Conservation (phyloP, 1,139 yeast species). For the Taphrina deformans region DNA sequence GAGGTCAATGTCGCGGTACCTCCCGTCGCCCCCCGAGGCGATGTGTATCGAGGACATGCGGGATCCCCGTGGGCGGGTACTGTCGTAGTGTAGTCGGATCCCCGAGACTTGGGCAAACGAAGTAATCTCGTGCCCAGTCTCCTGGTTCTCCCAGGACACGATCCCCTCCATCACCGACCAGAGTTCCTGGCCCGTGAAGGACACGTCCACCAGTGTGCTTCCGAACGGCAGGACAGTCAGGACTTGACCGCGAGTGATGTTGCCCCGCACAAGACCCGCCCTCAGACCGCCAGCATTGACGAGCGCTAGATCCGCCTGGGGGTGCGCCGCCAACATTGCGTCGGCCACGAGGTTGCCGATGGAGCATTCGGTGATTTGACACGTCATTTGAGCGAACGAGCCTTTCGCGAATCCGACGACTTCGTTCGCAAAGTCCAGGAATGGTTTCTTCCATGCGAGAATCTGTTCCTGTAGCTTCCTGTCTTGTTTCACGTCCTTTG, state of each 20-base stretch:
- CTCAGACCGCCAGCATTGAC: slow-evolving; percentile 31
- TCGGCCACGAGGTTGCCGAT: slow-evolving; percentile 30
- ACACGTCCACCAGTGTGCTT: slow-evolving; percentile 20
- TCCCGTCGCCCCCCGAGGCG: neutral
- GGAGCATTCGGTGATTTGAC: slow-evolving; percentile 29
- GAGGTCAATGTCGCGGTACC: neutral
- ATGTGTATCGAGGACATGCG: slow-evolving; percentile 15
- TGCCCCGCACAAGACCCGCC: slow-evolving; percentile 22
- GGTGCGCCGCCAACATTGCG: slow-evolving; percentile 30
- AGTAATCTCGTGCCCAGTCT: slow-evolving; percentile 29
- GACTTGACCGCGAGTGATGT: slow-evolving; percentile 29
- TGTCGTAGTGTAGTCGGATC: slow-evolving; percentile 9
- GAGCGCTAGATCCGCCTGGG: slow-evolving; percentile 13
- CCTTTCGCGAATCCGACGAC: slow-evolving; percentile 30
- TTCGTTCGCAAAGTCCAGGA: slow-evolving; percentile 15
- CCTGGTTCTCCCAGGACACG: slow-evolving; percentile 26
- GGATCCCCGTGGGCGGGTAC: slow-evolving; percentile 12
- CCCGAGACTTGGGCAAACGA: slow-evolving; percentile 28
- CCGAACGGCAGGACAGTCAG: slow-evolving; percentile 30
- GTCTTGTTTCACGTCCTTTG: neutral
- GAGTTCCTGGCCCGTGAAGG: slow-evolving; percentile 20
- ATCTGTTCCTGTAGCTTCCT: slow-evolving; percentile 1
- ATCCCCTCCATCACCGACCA: slow-evolving; percentile 27
- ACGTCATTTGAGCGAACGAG: slow-evolving; percentile 19
- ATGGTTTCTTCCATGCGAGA: slow-evolving; percentile 23